Percentiles rank a stretch among this genome's conserved stretches.
These are phyloP conservation scores for Colletotrichum lini DNA, from an alignment of 2,329 filamentous ascomycete species.

Conservation along the genomic window DNA sequence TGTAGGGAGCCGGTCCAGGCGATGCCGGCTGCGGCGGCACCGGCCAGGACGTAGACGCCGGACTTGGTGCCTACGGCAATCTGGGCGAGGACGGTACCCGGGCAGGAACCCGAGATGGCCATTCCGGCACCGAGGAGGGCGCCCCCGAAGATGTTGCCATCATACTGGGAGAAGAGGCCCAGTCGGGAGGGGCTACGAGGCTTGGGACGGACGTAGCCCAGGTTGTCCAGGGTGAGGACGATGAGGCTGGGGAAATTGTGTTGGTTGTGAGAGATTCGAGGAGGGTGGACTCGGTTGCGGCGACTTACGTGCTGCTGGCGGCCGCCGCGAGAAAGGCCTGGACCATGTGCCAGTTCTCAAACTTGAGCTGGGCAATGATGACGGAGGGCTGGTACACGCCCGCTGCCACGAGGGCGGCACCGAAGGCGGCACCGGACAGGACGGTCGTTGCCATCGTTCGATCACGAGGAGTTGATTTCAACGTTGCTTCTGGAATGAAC, in stretches of 20 bases:
- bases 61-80: constrained; percentile 66
- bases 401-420: constrained; percentile 71
- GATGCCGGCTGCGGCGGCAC: constrained; percentile 70
- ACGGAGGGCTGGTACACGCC: constrained; percentile 73
- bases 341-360: constrained; percentile 76
- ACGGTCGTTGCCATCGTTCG: constrained; percentile 50
- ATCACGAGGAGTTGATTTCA: not conserved
- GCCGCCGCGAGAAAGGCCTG: constrained; percentile 75
- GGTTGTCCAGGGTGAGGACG: constrained; percentile 61
- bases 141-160: constrained; percentile 77
- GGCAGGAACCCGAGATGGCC: constrained; percentile 75
- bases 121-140: constrained; percentile 75
- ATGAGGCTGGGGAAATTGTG: constrained; percentile 54
- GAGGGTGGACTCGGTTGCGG: not conserved
- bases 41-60: constrained; percentile 67
- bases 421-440: constrained; percentile 71
- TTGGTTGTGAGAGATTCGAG: constrained; percentile 21
- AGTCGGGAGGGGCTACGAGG: constrained; percentile 67
- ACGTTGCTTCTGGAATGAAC: not conserved
- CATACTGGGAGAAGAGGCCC: constrained; percentile 68
- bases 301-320: constrained; percentile 71
- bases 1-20: constrained; percentile 63
- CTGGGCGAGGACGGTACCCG: constrained; percentile 76
- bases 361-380: constrained; percentile 72
- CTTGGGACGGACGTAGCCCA: constrained; percentile 58